A percentile compares a stretch with the other conserved stretches of the same genome.
phyloP scores from a whole-genome alignment of 768 basidiomycete genomes.

The Trametes maxima region DNA sequence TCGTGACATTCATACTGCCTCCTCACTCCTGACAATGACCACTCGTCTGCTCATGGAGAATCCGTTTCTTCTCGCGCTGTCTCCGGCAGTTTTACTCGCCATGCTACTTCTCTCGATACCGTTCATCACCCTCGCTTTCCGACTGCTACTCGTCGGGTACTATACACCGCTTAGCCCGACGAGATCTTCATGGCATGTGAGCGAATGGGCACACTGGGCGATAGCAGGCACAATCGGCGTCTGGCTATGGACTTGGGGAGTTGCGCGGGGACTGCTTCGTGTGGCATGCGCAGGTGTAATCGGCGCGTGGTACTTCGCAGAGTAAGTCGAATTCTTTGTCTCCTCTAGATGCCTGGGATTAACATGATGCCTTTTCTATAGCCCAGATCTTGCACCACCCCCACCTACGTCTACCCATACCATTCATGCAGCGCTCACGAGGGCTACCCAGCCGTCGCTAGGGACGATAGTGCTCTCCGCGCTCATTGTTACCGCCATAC shows the following conservation, averaged over 20 bases:
- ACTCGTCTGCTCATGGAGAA: slow-evolving; percentile 71
- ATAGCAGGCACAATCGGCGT: slow-evolving; percentile 52
- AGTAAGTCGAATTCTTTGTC: slow-evolving; percentile 41
- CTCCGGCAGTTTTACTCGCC: slow-evolving; percentile 69
- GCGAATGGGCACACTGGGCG: slow-evolving; percentile 76
- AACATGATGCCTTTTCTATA: slow-evolving; percentile 5
- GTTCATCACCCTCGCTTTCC: slow-evolving; percentile 76
- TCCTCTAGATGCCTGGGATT: background rate
- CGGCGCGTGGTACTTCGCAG: slow-evolving; percentile 88
- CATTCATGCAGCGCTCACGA: slow-evolving; percentile 75
- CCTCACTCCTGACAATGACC: slow-evolving; percentile 56
- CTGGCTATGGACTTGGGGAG: slow-evolving; percentile 78
- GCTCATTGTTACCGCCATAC: slow-evolving; percentile 73
- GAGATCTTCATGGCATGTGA: slow-evolving; percentile 53
- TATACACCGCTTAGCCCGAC: slow-evolving; percentile 45
- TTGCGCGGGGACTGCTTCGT: slow-evolving; percentile 77
- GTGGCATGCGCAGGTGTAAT: slow-evolving; percentile 81
- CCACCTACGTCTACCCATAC: slow-evolving; percentile 63
- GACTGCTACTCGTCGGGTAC: slow-evolving; percentile 74
- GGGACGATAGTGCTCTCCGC: slow-evolving; percentile 80
- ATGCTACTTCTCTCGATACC: slow-evolving; percentile 75
- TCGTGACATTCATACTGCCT: slow-evolving; percentile 66
- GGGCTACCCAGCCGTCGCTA: slow-evolving; percentile 79
- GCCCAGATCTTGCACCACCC: slow-evolving; percentile 38
- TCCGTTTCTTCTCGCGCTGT: slow-evolving; percentile 75